Percentiles rank a stretch among this genome's conserved stretches.
phyloP scores from a whole-genome alignment of 805 yeast genomes.

The Lachancea quebecensis region DNA sequence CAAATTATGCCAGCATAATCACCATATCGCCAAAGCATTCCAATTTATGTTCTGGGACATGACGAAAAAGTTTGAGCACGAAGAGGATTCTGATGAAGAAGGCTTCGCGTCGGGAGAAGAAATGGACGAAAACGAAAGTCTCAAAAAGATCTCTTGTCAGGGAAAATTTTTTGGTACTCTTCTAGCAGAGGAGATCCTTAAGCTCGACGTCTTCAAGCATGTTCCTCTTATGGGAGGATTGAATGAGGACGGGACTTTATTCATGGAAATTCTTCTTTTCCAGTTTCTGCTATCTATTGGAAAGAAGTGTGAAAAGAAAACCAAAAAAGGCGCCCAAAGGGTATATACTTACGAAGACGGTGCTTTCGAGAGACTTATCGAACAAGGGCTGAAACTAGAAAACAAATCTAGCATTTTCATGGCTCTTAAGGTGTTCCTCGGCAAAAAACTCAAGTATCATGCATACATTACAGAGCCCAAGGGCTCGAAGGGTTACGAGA shows the following conservation, averaged over 20 bases:
- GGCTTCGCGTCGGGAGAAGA: constrained; percentile 30
- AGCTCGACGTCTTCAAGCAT: constrained; percentile 65
- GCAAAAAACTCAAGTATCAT: constrained; percentile 22
- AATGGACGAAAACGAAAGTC: constrained; percentile 46
- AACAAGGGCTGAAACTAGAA: constrained; percentile 21
- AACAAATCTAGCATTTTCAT: constrained; percentile 25
- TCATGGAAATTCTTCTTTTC: constrained; percentile 67
- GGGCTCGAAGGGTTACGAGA: constrained; percentile 18
- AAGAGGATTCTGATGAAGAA: constrained; percentile 33
- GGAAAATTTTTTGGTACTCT: constrained; percentile 78
- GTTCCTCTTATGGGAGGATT: constrained; percentile 67
- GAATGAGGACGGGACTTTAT: constrained; percentile 52
- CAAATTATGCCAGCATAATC: constrained; percentile 62
- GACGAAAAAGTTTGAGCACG: constrained; percentile 61
- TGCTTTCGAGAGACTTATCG: constrained; percentile 18
- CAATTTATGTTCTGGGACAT: constrained; percentile 90
- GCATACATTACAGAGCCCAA: constrained; percentile 16
- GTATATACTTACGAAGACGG: constrained; percentile 26
- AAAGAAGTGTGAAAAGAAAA: constrained; percentile 49
- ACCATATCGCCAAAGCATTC: constrained; percentile 70
- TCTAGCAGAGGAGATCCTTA: constrained; percentile 64
- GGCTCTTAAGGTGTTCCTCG: constrained; percentile 30
- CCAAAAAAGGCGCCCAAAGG: constrained; percentile 24
- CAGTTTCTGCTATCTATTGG: constrained; percentile 60
- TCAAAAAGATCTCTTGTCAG: constrained; percentile 57